Evolutionary conservation across 192 early-diverging fungal species (phyloP).

Genomic region (Backusella circina): DNA sequence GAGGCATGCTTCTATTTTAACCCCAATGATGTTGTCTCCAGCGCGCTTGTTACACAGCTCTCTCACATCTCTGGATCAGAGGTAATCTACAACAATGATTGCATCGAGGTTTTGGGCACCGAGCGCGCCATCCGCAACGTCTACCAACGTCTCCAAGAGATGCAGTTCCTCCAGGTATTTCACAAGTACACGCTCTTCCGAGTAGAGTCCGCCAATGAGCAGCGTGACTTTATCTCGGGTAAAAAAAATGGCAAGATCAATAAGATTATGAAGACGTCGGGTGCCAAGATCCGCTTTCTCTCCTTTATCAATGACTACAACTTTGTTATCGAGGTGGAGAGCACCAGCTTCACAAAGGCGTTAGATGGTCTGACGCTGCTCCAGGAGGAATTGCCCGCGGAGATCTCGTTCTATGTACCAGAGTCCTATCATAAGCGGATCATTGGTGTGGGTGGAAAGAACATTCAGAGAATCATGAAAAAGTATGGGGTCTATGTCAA

Average conservation of each 20-base stretch:
- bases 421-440: conserved; percentile 84
- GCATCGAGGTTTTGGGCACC: conserved; percentile 67
- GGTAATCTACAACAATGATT: conserved; percentile 50
- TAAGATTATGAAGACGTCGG: conserved; percentile 72
- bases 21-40: neutral
- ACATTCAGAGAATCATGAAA: conserved; percentile 90
- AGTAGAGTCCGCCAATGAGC: conserved; percentile 72
- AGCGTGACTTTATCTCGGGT: conserved; percentile 83
- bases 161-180: conserved; percentile 45
- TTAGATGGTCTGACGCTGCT: conserved; percentile 69
- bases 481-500: conserved; percentile 86
- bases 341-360: conserved; percentile 47
- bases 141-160: conserved; percentile 51
- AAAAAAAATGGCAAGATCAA: conserved; percentile 91
- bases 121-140: conserved; percentile 58
- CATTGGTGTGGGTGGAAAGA: conserved; percentile 85
- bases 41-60: conserved; percentile 43
- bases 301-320: conserved; percentile 65
- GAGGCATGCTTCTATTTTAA: conserved; percentile 14
- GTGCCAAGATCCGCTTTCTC: conserved; percentile 66
- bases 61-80: conserved; percentile 57
- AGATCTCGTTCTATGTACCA: conserved; percentile 81
- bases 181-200: conserved; percentile 62
- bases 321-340: conserved; percentile 74
- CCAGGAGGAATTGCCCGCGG: conserved; percentile 79